phyloP scores from a whole-genome alignment of 148 eudicot genomes.

The Heliamphora exappendiculata region DNA sequence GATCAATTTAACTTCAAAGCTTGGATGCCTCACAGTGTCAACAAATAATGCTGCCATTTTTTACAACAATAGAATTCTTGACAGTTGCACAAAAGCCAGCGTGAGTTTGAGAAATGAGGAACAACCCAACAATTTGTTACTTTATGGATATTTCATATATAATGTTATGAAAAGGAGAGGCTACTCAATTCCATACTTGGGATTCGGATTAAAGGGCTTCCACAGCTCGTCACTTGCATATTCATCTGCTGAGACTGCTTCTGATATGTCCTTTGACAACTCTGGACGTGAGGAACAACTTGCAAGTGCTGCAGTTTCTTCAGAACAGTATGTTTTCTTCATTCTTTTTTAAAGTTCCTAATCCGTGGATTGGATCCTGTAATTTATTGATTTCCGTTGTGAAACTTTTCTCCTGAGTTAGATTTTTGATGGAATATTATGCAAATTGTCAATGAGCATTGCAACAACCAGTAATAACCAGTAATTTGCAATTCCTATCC shows the following conservation, averaged over 20 bases:
- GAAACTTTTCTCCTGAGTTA: neutral
- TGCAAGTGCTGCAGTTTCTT: constrained; percentile 34
- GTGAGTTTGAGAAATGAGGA: constrained; percentile 53
- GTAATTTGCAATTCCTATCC: neutral
- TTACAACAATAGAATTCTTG: constrained; percentile 26
- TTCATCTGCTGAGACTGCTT: constrained; percentile 39
- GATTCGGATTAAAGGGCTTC: constrained; percentile 34
- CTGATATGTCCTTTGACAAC: constrained; percentile 46
- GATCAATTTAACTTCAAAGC: constrained; percentile 28
- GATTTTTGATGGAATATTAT: neutral
- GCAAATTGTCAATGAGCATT: neutral
- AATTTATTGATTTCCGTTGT: neutral
- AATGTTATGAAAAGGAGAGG: constrained; percentile 40
- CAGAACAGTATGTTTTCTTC: constrained; percentile 47
- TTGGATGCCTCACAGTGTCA: constrained; percentile 20
- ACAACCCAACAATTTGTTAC: constrained; percentile 25
- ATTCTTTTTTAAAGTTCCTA: neutral
- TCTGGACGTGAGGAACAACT: constrained; percentile 29
- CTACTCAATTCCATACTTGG: constrained; percentile 20
- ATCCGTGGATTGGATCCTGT: neutral
- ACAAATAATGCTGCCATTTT: constrained; percentile 24
- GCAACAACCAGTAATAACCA: neutral
- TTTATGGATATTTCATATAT: constrained; percentile 47
- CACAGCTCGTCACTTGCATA: constrained; percentile 41
- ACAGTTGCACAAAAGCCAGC: constrained; percentile 31